Percentiles rank a stretch among this genome's conserved stretches.
Conservation (phyloP, 2,329 filamentous ascomycete genomes). For the Botrytis paeoniae region DNA sequence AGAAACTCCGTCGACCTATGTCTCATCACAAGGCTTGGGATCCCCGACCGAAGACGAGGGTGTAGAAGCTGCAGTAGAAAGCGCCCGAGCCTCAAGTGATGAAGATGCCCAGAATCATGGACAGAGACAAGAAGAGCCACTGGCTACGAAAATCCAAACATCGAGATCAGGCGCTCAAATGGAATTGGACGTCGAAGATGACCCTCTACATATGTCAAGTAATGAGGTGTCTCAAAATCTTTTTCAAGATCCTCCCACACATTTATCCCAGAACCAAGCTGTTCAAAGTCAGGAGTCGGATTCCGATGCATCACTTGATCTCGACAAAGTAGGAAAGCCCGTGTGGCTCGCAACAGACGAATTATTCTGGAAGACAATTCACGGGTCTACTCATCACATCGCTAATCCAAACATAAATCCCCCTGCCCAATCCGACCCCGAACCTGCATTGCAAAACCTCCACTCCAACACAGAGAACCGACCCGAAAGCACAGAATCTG, state of each 20-base stretch:
- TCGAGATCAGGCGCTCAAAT: not conserved
- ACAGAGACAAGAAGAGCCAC: not conserved
- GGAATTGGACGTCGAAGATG: not conserved
- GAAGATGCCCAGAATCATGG: not conserved
- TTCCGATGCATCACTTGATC: not conserved
- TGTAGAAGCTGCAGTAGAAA: not conserved
- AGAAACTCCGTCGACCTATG: not conserved
- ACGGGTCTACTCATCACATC: accelerated
- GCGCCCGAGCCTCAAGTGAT: not conserved
- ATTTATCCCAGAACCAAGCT: not conserved
- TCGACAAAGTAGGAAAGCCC: not conserved
- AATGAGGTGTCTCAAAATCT: not conserved
- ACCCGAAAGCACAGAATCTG: not conserved
- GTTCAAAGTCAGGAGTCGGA: not conserved
- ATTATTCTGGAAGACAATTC: accelerated
- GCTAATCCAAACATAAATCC: accelerated
- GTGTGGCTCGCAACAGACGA: accelerated
- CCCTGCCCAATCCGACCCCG: not conserved
- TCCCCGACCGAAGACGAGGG: not conserved
- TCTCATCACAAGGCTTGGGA: not conserved
- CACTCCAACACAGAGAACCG: not conserved
- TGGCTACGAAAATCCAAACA: not conserved
- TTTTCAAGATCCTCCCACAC: accelerated
- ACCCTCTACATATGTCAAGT: not conserved
- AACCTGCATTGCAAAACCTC: not conserved